Conservation (phyloP, 768 basidiomycete species). For the Russula emetica region DNA sequence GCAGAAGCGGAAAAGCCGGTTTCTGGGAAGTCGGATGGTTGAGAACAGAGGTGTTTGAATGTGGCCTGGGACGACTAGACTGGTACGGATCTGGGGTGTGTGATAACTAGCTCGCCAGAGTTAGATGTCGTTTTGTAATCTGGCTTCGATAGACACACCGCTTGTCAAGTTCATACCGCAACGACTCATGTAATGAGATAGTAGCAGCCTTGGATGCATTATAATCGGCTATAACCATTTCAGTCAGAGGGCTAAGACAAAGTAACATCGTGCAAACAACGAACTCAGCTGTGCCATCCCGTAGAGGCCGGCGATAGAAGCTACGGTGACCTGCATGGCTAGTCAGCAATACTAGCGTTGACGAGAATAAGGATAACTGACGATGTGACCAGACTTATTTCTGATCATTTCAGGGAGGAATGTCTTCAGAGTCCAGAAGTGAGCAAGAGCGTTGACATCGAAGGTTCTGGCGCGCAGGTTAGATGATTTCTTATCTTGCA, state of each 20-base stretch:
- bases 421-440: slow-evolving; percentile 90
- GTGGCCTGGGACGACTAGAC: slow-evolving; percentile 78
- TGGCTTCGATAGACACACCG: slow-evolving; percentile 42
- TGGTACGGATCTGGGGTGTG: slow-evolving; percentile 77
- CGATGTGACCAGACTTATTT: slow-evolving; percentile 78
- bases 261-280: slow-evolving; percentile 30
- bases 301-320: slow-evolving; percentile 68
- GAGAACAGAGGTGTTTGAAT: slow-evolving; percentile 77
- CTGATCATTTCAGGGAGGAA: slow-evolving; percentile 88
- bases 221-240: slow-evolving; percentile 64
- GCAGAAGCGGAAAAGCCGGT: slow-evolving; percentile 61
- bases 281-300: slow-evolving; percentile 74
- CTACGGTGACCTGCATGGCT: slow-evolving; percentile 59
- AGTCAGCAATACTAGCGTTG: neutral
- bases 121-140: slow-evolving; percentile 20
- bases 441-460: slow-evolving; percentile 78
- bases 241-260: slow-evolving; percentile 2
- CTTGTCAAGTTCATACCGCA: slow-evolving; percentile 85
- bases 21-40: slow-evolving; percentile 46
- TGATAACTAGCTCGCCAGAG: slow-evolving; percentile 47
- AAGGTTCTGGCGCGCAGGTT: slow-evolving; percentile 63
- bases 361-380: slow-evolving; percentile 37
- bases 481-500: neutral
- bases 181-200: slow-evolving; percentile 71
- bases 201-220: slow-evolving; percentile 90